Percentiles rank a stretch among this genome's conserved stretches.
phyloP scores from a whole-genome alignment of 2,329 filamentous ascomycete species.

The Cladobotryum mycophilum region DNA sequence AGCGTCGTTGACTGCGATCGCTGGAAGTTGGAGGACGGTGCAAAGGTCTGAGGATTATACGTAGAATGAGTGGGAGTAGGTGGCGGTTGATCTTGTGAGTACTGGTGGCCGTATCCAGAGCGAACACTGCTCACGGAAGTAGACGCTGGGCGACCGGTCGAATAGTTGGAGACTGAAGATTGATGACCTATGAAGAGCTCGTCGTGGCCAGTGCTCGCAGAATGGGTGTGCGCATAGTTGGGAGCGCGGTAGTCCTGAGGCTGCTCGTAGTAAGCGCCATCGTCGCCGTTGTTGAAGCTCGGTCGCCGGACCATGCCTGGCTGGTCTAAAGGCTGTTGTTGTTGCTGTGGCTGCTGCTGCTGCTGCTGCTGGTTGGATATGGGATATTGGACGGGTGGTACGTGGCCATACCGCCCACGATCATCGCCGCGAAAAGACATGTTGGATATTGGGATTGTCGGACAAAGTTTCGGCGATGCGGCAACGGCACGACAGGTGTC shows the following conservation, averaged over 20 bases:
- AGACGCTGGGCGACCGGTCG: conserved; percentile 29
- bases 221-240: conserved; percentile 15
- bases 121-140: conserved; percentile 40
- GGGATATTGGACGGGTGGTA: conserved; percentile 60
- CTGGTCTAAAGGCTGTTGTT: conserved; percentile 21
- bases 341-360: conserved; percentile 20
- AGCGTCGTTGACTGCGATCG: conserved; percentile 48
- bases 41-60: conserved; percentile 69
- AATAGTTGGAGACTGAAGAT: conserved; percentile 18
- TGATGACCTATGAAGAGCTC: conserved; percentile 59
- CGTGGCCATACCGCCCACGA: conserved; percentile 58
- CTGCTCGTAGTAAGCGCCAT: conserved; percentile 46
- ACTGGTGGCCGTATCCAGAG: conserved; percentile 47
- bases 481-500: conserved; percentile 1
- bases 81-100: conserved; percentile 38
- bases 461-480: background rate
- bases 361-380: conserved; percentile 33
- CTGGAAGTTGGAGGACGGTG: conserved; percentile 25
- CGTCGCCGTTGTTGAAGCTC: conserved; percentile 74
- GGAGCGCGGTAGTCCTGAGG: conserved; percentile 14
- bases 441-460: conserved; percentile 8
- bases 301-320: conserved; percentile 45
- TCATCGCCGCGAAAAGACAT: conserved; percentile 62
- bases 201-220: conserved; percentile 35
- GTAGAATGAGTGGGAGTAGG: conserved; percentile 39